Evolutionary conservation across 257 asterid species (phyloP).

Genomic region (Solanum sejunctum): DNA sequence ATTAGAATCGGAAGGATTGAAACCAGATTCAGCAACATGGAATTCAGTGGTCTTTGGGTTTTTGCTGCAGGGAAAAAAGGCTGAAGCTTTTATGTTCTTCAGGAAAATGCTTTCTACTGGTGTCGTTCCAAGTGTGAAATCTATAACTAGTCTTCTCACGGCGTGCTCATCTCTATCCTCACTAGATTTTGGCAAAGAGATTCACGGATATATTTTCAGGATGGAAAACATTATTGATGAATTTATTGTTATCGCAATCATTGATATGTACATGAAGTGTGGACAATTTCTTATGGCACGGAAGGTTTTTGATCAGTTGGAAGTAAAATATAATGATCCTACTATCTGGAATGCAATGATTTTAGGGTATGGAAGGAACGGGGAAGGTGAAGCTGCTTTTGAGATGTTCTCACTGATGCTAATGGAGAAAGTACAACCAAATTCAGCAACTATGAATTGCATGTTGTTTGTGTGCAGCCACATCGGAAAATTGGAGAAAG

Average conservation of each 20-base stretch:
- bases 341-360: conserved; percentile 92
- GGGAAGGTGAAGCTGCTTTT: conserved; percentile 50
- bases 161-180: conserved; percentile 48
- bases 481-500: conserved; percentile 44
- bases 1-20: conserved; percentile 34
- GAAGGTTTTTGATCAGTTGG: conserved; percentile 34
- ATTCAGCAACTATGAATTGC: conserved; percentile 58
- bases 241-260: conserved; percentile 53
- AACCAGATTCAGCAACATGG: conserved; percentile 70
- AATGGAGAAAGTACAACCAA: conserved; percentile 49
- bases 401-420: conserved; percentile 48
- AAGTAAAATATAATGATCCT: conserved; percentile 45
- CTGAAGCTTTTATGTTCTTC: conserved; percentile 53
- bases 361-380: conserved; percentile 75
- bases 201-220: conserved; percentile 56
- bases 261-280: conserved; percentile 89
- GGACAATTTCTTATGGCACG: conserved; percentile 38
- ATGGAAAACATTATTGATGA: conserved; percentile 22
- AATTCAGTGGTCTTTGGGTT: conserved; percentile 79
- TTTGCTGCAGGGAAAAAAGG: conserved; percentile 35
- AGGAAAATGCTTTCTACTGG: conserved; percentile 46
- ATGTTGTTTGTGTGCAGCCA: conserved; percentile 65
- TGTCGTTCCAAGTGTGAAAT: conserved; percentile 30
- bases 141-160: conserved; percentile 53
- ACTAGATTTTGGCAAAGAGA: conserved; percentile 40